Conservation (phyloP, 371 early-diverging fungal genomes). For the Mortierella sp. region DNA sequence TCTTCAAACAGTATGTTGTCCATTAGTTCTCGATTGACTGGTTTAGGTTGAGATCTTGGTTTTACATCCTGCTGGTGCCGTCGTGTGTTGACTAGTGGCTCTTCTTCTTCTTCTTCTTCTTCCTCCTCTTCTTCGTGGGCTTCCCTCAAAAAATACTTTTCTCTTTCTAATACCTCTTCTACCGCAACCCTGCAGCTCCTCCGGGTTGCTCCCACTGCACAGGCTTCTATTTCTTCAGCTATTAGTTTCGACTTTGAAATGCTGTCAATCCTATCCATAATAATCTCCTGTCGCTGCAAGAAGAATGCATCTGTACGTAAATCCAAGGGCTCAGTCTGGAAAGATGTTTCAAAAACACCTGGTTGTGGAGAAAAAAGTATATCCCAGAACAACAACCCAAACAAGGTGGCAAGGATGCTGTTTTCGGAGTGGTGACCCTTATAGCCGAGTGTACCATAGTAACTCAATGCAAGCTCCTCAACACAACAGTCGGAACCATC, state of each 20-base stretch:
- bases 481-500: conserved; percentile 70
- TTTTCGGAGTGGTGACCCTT: conserved; percentile 79
- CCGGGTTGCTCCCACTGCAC: neutral
- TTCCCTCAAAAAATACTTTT: neutral
- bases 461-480: conserved; percentile 71
- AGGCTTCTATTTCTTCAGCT: neutral
- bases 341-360: conserved; percentile 84
- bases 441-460: conserved; percentile 70
- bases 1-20: conserved; percentile 24
- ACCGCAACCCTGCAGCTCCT: neutral
- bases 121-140: neutral
- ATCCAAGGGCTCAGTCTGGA: conserved; percentile 80
- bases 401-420: conserved; percentile 70
- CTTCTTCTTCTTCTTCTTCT: conserved; percentile 20
- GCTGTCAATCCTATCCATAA: conserved; percentile 66
- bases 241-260: conserved; percentile 52
- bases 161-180: neutral
- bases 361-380: conserved; percentile 73
- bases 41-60: neutral
- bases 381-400: conserved; percentile 81
- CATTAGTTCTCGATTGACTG: conserved; percentile 6
- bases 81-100: conserved; percentile 1
- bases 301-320: conserved; percentile 78
- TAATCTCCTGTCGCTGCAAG: conserved; percentile 62
- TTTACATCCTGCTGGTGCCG: neutral